Evolutionary conservation across 768 basidiomycete genomes (phyloP).

Genomic region (Hydnomerulius pinastri): DNA sequence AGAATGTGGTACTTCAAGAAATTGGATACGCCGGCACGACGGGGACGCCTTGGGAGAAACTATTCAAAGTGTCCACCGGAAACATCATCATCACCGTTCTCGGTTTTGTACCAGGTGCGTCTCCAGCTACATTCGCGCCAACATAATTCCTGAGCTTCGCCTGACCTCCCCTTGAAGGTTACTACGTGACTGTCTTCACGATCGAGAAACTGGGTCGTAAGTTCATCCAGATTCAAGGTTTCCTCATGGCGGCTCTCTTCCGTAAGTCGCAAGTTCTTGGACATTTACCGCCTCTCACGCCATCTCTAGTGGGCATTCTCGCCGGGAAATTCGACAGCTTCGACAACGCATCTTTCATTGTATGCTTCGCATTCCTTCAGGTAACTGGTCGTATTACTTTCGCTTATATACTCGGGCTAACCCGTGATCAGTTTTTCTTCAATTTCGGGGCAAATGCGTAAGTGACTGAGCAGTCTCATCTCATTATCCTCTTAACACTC

Average conservation of each 20-base stretch:
- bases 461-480: conserved; percentile 14
- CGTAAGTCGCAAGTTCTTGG: conserved; percentile 36
- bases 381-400: conserved; percentile 21
- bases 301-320: conserved; percentile 56
- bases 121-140: background rate
- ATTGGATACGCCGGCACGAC: conserved; percentile 65
- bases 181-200: conserved; percentile 67
- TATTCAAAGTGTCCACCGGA: conserved; percentile 69
- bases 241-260: conserved; percentile 69
- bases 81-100: conserved; percentile 72
- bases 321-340: conserved; percentile 64
- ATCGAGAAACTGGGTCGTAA: conserved; percentile 77
- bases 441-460: conserved; percentile 78
- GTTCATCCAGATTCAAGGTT: conserved; percentile 75
- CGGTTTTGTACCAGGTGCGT: conserved; percentile 74
- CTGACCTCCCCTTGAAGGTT: conserved; percentile 43
- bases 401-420: background rate
- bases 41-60: conserved; percentile 60
- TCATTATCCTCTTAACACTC: background rate
- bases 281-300: conserved; percentile 2
- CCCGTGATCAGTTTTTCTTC: conserved; percentile 62
- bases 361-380: conserved; percentile 71
- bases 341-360: conserved; percentile 62
- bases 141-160: background rate
- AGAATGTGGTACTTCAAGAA: conserved; percentile 72